phyloP scores from a whole-genome alignment of 2,329 filamentous ascomycete species.

The Penicillium vulpinum region DNA sequence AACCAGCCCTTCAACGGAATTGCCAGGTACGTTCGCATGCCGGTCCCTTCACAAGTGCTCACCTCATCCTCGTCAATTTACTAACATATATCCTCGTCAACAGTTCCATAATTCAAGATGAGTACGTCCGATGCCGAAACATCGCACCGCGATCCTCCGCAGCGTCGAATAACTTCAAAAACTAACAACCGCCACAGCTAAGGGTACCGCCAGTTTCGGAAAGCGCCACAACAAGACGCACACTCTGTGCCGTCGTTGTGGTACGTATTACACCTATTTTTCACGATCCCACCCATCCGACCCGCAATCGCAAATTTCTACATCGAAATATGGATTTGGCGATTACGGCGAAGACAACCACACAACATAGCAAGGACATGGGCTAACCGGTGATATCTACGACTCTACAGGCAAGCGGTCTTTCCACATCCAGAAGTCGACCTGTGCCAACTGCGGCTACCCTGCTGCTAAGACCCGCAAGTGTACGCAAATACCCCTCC shows the following conservation, averaged over 20 bases:
- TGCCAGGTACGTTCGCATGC: slow-evolving; percentile 41
- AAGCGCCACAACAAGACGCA: slow-evolving; percentile 98
- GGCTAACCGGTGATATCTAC: slow-evolving; percentile 31
- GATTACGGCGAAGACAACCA: slow-evolving; percentile 12
- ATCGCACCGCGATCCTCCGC: slow-evolving; percentile 25
- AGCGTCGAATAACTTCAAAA: slow-evolving; percentile 28
- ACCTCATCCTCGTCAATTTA: slow-evolving; percentile 11
- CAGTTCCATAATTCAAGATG: slow-evolving; percentile 58
- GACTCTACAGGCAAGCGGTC: slow-evolving; percentile 75
- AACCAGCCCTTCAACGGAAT: slow-evolving; percentile 49
- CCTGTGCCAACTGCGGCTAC: slow-evolving; percentile 94
- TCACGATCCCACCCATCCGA: slow-evolving; percentile 13
- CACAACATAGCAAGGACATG: slow-evolving; percentile 12
- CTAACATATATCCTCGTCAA: slow-evolving; percentile 26
- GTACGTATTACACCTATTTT: slow-evolving; percentile 59
- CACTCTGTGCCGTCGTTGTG: slow-evolving; percentile 97
- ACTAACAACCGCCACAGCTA: slow-evolving; percentile 59
- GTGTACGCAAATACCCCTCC: slow-evolving; percentile 67
- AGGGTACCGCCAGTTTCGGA: slow-evolving; percentile 71
- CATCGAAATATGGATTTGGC: slow-evolving; percentile 12
- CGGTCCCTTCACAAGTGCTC: slow-evolving; percentile 10
- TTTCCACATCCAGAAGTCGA: slow-evolving; percentile 99
- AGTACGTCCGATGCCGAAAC: slow-evolving; percentile 50
- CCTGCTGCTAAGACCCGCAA: slow-evolving; percentile 95
- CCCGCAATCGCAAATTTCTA: slow-evolving; percentile 20